A percentile compares a stretch with the other conserved stretches of the same genome.
Evolutionary conservation across 2,329 filamentous ascomycete species (phyloP).

Genomic region (Geosmithia flava): DNA sequence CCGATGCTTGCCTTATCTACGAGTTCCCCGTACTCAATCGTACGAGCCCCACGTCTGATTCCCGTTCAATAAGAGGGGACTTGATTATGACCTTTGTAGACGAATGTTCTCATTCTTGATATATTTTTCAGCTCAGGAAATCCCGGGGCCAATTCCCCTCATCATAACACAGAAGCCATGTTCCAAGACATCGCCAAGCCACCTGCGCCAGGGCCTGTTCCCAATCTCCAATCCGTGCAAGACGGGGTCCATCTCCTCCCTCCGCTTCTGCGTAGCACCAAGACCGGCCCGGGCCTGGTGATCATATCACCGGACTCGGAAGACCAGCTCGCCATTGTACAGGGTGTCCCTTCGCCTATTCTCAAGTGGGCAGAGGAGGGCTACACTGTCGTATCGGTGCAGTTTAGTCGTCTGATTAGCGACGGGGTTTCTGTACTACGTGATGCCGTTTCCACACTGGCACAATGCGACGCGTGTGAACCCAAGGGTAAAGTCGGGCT

Average conservation of each 20-base stretch:
- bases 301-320: conserved; percentile 12
- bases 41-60: neutral
- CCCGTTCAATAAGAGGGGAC: neutral
- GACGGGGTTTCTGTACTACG: no score
- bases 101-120: no score
- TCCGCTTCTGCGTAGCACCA: conserved; percentile 21
- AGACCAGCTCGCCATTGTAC: conserved; percentile 8
- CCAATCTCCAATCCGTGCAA: conserved; percentile 6
- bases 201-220: conserved; percentile 10
- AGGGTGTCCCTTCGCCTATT: conserved; percentile 36
- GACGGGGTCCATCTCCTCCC: conserved; percentile 12
- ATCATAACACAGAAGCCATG: no score
- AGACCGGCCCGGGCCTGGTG: conserved; percentile 21
- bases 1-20: neutral
- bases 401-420: conserved; percentile 8
- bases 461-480: conserved; percentile 19
- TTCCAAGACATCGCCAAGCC: conserved; percentile 14
- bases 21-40: neutral
- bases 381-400: conserved; percentile 45
- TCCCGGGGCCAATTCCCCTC: no score
- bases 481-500: conserved; percentile 24
- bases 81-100: neutral
- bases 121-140: no score
- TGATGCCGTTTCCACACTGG: no score
- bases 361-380: conserved; percentile 64